Percentiles rank a stretch among this genome's conserved stretches.
These are phyloP conservation scores for Colletotrichum zoysiae DNA, from an alignment of 2,329 filamentous ascomycete species.

Conservation along the genomic window DNA sequence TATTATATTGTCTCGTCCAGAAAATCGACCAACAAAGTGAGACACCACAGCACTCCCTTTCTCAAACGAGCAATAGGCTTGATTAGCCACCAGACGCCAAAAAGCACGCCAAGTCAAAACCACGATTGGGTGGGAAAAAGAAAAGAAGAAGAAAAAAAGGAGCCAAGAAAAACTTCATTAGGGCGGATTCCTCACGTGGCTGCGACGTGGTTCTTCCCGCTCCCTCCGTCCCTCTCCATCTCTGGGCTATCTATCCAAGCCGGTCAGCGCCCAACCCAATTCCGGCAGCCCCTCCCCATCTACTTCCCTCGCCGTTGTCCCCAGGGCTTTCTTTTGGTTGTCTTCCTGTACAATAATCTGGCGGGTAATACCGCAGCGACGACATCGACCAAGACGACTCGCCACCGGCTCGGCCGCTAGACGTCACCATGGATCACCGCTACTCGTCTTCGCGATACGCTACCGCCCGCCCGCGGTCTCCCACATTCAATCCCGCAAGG, in stretches of 20 bases:
- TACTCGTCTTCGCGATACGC: constrained; percentile 42
- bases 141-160: background rate
- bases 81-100: constrained; percentile 30
- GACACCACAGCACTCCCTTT: constrained; percentile 26
- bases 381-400: constrained; percentile 9
- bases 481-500: constrained; percentile 63
- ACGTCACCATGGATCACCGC: constrained; percentile 43
- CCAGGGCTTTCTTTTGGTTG: constrained; percentile 7
- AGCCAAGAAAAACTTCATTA: constrained; percentile 8
- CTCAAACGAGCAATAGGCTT: constrained; percentile 16
- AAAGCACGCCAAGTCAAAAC: constrained; percentile 35
- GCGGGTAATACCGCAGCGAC: constrained; percentile 2
- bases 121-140: background rate
- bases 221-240: constrained; percentile 27
- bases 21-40: constrained; percentile 40
- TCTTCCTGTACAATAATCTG: background rate
- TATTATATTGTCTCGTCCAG: constrained; percentile 5
- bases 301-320: constrained; percentile 8
- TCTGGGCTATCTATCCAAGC: constrained; percentile 2
- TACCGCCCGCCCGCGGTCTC: constrained; percentile 52
- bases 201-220: constrained; percentile 33
- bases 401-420: constrained; percentile 20
- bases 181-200: constrained; percentile 39
- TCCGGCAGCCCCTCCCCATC: constrained; percentile 10
- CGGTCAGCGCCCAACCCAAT: constrained; percentile 32